A percentile compares a stretch with the other conserved stretches of the same genome.
phyloP scores from a whole-genome alignment of 2,329 filamentous ascomycete genomes.

The Colletotrichum echinochloae region DNA sequence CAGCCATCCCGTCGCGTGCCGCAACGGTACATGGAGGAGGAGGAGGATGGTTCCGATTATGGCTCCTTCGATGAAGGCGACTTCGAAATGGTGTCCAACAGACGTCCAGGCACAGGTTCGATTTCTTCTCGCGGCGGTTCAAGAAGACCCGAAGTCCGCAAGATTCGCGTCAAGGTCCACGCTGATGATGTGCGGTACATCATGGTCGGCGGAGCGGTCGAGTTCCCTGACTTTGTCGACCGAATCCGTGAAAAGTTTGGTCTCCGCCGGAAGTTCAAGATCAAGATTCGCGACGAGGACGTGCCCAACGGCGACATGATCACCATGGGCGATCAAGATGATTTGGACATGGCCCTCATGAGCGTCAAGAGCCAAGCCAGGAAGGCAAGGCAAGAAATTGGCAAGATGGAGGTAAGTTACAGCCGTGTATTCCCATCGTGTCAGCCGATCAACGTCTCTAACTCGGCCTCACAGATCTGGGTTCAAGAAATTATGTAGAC shows the following conservation, averaged over 20 bases:
- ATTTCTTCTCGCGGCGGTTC: slow-evolving; percentile 65
- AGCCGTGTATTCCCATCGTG: neutral
- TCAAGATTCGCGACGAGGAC: slow-evolving; percentile 89
- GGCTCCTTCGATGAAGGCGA: slow-evolving; percentile 79
- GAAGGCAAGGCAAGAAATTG: slow-evolving; percentile 83
- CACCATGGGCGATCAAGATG: slow-evolving; percentile 96
- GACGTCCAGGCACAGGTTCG: slow-evolving; percentile 60
- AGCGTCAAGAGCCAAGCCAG: slow-evolving; percentile 75
- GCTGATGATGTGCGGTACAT: slow-evolving; percentile 92
- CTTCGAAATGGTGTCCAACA: slow-evolving; percentile 80
- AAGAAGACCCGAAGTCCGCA: slow-evolving; percentile 74
- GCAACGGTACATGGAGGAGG: slow-evolving; percentile 81
- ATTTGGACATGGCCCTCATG: slow-evolving; percentile 88
- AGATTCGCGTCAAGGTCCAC: slow-evolving; percentile 93
- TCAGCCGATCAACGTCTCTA: slow-evolving; percentile 38
- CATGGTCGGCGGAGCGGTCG: slow-evolving; percentile 79
- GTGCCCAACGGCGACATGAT: slow-evolving; percentile 87
- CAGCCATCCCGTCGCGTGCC: slow-evolving; percentile 53
- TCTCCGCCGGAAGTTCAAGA: slow-evolving; percentile 82
- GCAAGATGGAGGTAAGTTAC: slow-evolving; percentile 90
- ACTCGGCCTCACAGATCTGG: slow-evolving; percentile 57
- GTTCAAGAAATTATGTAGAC: slow-evolving; percentile 58
- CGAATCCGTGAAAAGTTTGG: slow-evolving; percentile 90
- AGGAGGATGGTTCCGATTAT: slow-evolving; percentile 79
- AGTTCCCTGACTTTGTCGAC: slow-evolving; percentile 82